Base-by-base conservation (phyloP, 2,329 filamentous ascomycete species). In the Colletotrichum cuscutae region DNA sequence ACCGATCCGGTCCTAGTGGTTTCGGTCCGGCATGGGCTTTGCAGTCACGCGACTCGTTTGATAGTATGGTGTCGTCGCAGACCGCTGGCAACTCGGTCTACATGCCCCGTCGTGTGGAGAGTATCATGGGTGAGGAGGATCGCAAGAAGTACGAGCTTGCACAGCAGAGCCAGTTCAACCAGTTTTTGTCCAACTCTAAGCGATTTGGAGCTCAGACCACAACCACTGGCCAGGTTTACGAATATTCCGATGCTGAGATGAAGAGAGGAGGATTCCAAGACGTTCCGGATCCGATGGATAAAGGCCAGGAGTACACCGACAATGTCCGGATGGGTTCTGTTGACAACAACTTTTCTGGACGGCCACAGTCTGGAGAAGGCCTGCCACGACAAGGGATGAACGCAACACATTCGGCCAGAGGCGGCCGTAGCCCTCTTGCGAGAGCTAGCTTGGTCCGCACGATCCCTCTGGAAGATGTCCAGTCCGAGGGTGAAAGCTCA, bases 121-220 rank as follows among this genome's bases (percentile, higher is more conserved):
- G 89, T 77, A 90, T 96, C 77, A 94, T 97, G 89, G 90, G 90
- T 74, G 91, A 93, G 7, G 94, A 97, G 80, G 94, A 96, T 78
- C 89, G 90, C 46, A 89, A 88, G 75, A 93, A 94, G 78, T 94
- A 95, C 79, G 88, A 91, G 77, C 88, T 94, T 77, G 91, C 92
- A 2, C 93, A 93, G 78, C 86, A 88, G 54, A 86, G 82, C 68
- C 87, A 88, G 76, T 78, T 82, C 49, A 73, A 73, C 57, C 71
- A 73, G 68, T 73, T 73, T 32, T 26, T 73, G 71, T 37, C 71
- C 52, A 73, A 82, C 35, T 75, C 74, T 42, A 74, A 66, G 42
- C 54, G 71, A 22, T 71, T 73, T 52, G 71, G 71, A 13, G 46
- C 60, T 22, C 68, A 71, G 32, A 35, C 35, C 22, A 80, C 81